Evolutionary conservation across 805 yeast species (phyloP), one percentile per base, ranked within the genome.

Genomic region (Metschnikowia borealis): DNA sequence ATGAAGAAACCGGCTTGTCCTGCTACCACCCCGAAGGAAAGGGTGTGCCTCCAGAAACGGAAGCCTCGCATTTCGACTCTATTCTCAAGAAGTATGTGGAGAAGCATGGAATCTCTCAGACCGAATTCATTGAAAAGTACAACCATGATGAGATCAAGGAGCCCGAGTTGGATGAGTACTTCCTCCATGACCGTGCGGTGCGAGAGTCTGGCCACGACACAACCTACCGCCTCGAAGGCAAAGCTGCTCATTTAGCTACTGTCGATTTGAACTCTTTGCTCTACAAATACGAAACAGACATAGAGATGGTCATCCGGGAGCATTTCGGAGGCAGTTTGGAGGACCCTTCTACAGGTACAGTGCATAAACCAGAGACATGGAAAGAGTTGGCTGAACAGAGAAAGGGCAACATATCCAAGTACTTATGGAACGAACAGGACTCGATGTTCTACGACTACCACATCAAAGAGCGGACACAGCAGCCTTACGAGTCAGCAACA

Each of bases 21-120:
- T 82, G 96, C 56, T 92, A 89, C 65, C 89, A 87, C 60, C 97
- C 98, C 0, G 85, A 81, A 48, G 97, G 97, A 18, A 54, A 79
- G 26, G 97, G 98, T n/a, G 82, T 92, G 38, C 98, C 99, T 5
- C 97, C 97, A 5, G 99, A 92, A 65, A 91, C 97, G 0, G 99
- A 92, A 66, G 75, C 90, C 0, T 82, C 89, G 1, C 99, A 94
- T 71, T 92, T 92, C 62, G 80, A 81, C 56, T 76, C 85, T 2
- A 78, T 90, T 11, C 71, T 92, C 57, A 62, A 68, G 46, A 90
- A 92, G 2, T 89, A 79, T 62, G 83, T 86, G 36, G 68, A 78
- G 44, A 89, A 88, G 64, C 71, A 87, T 62, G 67, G 75, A 2
- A 55, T 68, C 13, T 62, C 83, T 7, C 84, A 81, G 40, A 85